Evolutionary conservation across 495 filamentous ascomycete species (phyloP).

Genomic region (Cairneyella variabilis): DNA sequence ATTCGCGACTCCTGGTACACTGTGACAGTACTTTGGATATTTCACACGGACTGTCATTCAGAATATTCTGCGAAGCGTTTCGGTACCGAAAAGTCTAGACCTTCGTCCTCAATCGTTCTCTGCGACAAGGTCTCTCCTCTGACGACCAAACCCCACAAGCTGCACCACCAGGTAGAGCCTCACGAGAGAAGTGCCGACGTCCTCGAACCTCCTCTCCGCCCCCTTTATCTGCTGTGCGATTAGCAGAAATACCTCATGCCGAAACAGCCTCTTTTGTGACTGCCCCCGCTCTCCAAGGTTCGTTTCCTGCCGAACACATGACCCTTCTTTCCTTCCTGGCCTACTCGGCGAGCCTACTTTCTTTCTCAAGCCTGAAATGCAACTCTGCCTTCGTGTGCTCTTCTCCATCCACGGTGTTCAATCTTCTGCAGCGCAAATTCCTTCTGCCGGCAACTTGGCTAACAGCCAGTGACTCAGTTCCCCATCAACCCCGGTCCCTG

Average conservation of each 20-base stretch:
- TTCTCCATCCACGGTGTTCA: background rate
- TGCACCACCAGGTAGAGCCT: background rate
- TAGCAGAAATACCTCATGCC: slow-evolving; percentile 13
- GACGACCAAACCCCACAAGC: slow-evolving; percentile 2
- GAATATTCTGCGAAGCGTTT: background rate
- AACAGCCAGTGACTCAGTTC: slow-evolving; percentile 3
- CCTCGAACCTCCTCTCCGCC: background rate
- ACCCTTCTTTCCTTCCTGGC: background rate
- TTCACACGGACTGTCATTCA: background rate
- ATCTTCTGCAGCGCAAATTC: background rate
- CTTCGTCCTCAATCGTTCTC: background rate
- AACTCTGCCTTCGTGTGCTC: background rate
- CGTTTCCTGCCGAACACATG: background rate
- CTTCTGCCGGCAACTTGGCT: slow-evolving; percentile 4
- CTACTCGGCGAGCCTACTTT: slow-evolving; percentile 1
- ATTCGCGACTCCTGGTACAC: background rate
- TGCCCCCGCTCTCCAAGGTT: background rate
- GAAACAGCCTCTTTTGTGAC: background rate
- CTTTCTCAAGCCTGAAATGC: background rate
- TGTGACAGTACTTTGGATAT: background rate
- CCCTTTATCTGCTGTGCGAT: background rate
- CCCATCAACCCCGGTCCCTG: background rate
- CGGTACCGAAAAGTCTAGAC: background rate
- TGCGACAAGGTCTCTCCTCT: background rate
- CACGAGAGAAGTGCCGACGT: background rate